Evolutionary conservation across 2,329 filamentous ascomycete genomes (phyloP).

Genomic region (Phaeophleospora eucalypticola): DNA sequence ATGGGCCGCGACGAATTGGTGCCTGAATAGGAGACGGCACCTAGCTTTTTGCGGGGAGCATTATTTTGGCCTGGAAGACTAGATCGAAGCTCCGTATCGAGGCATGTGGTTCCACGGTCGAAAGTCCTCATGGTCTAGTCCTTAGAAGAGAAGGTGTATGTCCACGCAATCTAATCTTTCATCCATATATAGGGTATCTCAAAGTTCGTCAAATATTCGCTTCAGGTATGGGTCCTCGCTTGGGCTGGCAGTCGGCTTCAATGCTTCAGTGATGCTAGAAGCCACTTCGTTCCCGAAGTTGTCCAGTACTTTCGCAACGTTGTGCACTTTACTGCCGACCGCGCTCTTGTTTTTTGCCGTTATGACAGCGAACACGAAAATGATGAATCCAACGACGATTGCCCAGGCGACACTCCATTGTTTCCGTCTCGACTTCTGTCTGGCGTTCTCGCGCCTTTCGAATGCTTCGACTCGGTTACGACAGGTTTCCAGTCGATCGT

Average conservation of each 20-base stretch:
- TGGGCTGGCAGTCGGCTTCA: slow-evolving; percentile 18
- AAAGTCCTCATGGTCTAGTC: no score
- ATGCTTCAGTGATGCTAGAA: slow-evolving; percentile 13
- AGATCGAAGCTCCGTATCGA: no score
- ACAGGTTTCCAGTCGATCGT: slow-evolving; percentile 61
- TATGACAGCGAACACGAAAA: slow-evolving; percentile 25
- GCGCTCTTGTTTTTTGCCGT: slow-evolving; percentile 24
- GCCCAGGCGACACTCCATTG: slow-evolving; percentile 29
- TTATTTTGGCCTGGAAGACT: no score
- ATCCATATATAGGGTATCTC: slow-evolving; percentile 2
- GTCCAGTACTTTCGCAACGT: slow-evolving; percentile 16
- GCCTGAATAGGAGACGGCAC: no score
- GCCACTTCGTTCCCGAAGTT: slow-evolving; percentile 20
- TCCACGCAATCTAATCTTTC: neutral
- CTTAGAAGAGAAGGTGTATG: no score
- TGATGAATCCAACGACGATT: slow-evolving; percentile 19
- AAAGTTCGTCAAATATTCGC: slow-evolving; percentile 30
- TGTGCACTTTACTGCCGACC: slow-evolving; percentile 20
- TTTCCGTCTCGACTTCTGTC: slow-evolving; percentile 57
- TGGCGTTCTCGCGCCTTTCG: slow-evolving; percentile 63
- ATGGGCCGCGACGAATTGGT: no score
- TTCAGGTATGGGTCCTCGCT: slow-evolving; percentile 28
- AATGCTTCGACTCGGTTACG: slow-evolving; percentile 62
- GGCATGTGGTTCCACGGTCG: no score
- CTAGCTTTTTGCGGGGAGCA: no score